Evolutionary conservation across 2,329 filamentous ascomycete genomes (phyloP), one percentile per base, ranked within the genome.

Genomic region (Aspergillus calidoustus): DNA sequence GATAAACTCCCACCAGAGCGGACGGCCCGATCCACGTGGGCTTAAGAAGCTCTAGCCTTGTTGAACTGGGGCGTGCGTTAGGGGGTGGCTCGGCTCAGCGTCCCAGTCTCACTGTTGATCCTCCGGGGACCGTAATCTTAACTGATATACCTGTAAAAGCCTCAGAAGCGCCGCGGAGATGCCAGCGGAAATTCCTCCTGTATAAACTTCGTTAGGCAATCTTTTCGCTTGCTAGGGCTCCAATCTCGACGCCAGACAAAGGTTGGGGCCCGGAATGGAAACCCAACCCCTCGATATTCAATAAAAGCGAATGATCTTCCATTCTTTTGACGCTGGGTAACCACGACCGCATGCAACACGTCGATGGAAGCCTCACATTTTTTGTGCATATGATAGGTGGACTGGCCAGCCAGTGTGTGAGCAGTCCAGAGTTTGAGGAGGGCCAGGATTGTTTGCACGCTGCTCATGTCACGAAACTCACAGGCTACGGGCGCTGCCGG

Each of bases 11-110:
- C 52, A 59, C 38, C 23, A 8, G 15, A 28, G 51, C 47, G 31
- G 50, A 41, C 34, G 34, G 30, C 30, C 51, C 44, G 47, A 31
- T 44, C 51, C 50, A 59, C 57, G 50, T 59, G 57, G 31, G 49
- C 41, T 48, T 17, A 46, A 30, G n/a, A 41, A 41, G 34, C 34
- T 41, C 34, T 15, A 41, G 34, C 34, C 34, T 15, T 13, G 34
- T 41, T 28, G 25, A 15, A 5, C 34, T 15, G 34, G 11, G 15
- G 34, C 34, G 11, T 41, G 34, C 34, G 34, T 41, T 41, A 41
- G n/a, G 44, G 34, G 34, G 34, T 41, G 34, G 34, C 34, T 41
- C 34, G 15, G 34, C 15, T 1, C 41, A 44, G 8, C 7, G n/a
- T 47, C 44, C 15, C 15, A 47, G 17, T 47, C 44, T 47, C 9